A percentile compares a stretch with the other conserved stretches of the same genome.
Evolutionary conservation across 768 basidiomycete species (phyloP).

Genomic region (Tubosaeta brunneosetosa): DNA sequence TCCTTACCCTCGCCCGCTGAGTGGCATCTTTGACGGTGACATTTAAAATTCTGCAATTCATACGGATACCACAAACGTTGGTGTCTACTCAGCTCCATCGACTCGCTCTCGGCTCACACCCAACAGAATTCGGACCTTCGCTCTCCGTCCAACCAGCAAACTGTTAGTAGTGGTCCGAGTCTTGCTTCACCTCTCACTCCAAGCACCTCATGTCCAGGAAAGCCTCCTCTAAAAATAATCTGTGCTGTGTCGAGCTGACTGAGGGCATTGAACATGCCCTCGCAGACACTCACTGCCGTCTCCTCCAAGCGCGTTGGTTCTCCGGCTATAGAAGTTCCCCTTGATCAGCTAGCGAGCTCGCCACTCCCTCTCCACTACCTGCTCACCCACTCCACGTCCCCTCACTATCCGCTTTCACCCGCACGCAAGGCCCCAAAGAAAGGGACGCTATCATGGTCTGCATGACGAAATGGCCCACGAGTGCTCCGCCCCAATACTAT

Average conservation of each 20-base stretch:
- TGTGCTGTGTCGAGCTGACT: background rate
- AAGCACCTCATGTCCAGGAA: background rate
- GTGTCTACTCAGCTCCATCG: background rate
- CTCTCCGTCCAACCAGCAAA: background rate
- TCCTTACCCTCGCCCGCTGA: background rate
- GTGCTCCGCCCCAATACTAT: constrained; percentile 44
- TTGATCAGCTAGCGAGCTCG: background rate
- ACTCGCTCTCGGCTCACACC: background rate
- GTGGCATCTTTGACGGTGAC: background rate
- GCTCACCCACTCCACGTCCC: background rate
- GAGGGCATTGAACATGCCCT: too few relatives aligned
- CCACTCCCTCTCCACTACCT: background rate
- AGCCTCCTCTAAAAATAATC: background rate
- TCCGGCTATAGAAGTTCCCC: constrained; percentile 16
- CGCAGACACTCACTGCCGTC: too few relatives aligned
- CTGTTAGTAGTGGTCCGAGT: too few relatives aligned
- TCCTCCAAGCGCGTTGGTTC: background rate
- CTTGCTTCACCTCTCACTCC: too few relatives aligned
- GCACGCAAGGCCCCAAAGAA: constrained; percentile 52
- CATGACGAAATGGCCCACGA: constrained; percentile 39
- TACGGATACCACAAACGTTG: too few relatives aligned
- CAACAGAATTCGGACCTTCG: background rate
- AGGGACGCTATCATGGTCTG: constrained; percentile 50
- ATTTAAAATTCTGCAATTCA: background rate
- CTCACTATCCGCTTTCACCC: background rate